These are phyloP conservation scores for Fusarium agapanthi DNA, from an alignment of 2,329 filamentous ascomycete species.

Conservation along the genomic window DNA sequence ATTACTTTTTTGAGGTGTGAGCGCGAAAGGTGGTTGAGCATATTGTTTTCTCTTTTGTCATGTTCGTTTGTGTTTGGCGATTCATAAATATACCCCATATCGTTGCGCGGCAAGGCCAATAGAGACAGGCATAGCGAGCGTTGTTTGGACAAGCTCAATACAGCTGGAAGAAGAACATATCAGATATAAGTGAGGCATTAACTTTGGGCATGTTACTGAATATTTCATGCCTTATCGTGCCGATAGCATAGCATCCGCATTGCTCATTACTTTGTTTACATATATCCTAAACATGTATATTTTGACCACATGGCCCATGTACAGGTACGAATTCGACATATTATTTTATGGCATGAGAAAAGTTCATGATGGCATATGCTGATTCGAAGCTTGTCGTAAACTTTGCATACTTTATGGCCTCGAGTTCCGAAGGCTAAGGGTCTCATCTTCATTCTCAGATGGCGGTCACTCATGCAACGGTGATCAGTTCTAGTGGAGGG, in stretches of 20 bases:
- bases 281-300: not conserved
- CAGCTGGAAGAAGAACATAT: not conserved
- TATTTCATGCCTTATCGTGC: not conserved
- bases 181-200: not conserved
- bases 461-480: conserved; percentile 30
- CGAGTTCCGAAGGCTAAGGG: not conserved
- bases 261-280: conserved; percentile 6
- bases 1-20: conserved; percentile 88
- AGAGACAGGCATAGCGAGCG: conserved; percentile 30
- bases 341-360: not conserved
- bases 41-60: conserved; percentile 19
- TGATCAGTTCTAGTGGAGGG: not conserved
- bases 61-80: conserved; percentile 30
- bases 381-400: not conserved
- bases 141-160: conserved; percentile 24
- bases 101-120: conserved; percentile 14
- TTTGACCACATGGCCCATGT: not conserved
- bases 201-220: not conserved
- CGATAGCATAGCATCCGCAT: not conserved
- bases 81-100: conserved; percentile 37
- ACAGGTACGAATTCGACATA: not conserved
- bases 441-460: conserved; percentile 3
- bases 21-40: not conserved
- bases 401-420: not conserved
- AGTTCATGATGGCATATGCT: not conserved